Percentiles rank a stretch among this genome's conserved stretches.
Conservation (phyloP, 495 filamentous ascomycete species). For the Letharia columbiana region DNA sequence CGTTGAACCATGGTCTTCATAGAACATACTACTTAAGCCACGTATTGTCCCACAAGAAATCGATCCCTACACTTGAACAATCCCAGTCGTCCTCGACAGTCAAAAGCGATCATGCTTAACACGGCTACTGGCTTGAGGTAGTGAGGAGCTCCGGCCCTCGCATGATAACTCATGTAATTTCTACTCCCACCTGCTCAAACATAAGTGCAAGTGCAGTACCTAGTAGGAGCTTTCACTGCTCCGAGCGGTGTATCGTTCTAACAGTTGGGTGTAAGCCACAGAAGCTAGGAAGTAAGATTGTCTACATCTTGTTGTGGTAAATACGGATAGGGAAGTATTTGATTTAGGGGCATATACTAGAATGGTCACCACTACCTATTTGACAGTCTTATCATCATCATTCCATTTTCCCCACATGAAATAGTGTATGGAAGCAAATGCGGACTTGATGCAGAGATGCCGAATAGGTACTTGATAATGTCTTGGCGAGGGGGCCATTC, state of each 20-base stretch:
- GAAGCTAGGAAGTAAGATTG: too few relatives aligned
- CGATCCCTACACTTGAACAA: background rate
- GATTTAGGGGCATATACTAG: too few relatives aligned
- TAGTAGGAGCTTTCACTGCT: too few relatives aligned
- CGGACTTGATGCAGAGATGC: background rate
- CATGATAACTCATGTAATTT: background rate
- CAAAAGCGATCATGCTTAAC: background rate
- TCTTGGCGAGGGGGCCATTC: background rate
- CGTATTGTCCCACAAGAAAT: background rate
- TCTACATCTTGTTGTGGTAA: too few relatives aligned
- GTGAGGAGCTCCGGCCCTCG: too few relatives aligned
- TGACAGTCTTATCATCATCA: too few relatives aligned
- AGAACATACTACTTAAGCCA: background rate
- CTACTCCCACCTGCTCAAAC: background rate
- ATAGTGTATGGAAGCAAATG: background rate
- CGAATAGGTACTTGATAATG: background rate
- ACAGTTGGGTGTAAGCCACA: too few relatives aligned
- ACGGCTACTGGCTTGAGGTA: too few relatives aligned
- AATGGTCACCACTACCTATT: too few relatives aligned
- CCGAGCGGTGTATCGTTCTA: background rate
- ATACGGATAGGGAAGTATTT: too few relatives aligned
- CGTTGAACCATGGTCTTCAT: too few relatives aligned
- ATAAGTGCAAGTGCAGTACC: background rate
- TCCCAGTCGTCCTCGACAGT: slow-evolving; percentile 1
- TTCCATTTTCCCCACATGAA: background rate